Conservation (phyloP, 306 rosid species). For the Nissolia schottii region DNA sequence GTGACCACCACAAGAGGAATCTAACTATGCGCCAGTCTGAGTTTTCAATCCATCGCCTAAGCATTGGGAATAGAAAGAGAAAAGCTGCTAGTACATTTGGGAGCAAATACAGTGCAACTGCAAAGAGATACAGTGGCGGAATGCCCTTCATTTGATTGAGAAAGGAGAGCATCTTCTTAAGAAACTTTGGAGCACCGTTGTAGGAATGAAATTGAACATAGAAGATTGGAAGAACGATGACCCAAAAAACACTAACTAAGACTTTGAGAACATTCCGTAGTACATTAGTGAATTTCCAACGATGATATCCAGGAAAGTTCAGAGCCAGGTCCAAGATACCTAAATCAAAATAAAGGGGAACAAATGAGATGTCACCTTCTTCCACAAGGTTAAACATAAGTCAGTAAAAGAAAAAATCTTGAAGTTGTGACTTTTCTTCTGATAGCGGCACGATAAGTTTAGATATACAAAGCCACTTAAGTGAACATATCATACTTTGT, state of each 20-base stretch:
- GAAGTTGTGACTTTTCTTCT: constrained; percentile 10
- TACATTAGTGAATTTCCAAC: constrained; percentile 76
- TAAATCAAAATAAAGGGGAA: constrained; percentile 34
- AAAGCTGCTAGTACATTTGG: constrained; percentile 71
- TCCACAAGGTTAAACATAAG: constrained; percentile 10
- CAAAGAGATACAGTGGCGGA: constrained; percentile 69
- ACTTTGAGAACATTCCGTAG: constrained; percentile 79
- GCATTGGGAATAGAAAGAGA: constrained; percentile 86
- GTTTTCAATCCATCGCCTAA: constrained; percentile 98
- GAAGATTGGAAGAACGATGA: constrained; percentile 63
- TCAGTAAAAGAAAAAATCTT: neutral
- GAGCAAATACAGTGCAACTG: constrained; percentile 71
- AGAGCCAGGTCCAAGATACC: constrained; percentile 75
- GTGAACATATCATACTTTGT: constrained; percentile 61
- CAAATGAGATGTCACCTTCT: constrained; percentile 3
- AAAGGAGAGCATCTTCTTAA: constrained; percentile 50
- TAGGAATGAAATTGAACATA: constrained; percentile 65
- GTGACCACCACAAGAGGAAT: constrained; percentile 97
- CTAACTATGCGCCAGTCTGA: constrained; percentile 92
- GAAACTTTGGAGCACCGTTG: constrained; percentile 24
- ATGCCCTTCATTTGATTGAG: constrained; percentile 46
- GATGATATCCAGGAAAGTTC: constrained; percentile 86
- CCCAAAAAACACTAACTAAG: constrained; percentile 78
- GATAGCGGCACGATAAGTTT: constrained; percentile 12
- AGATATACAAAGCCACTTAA: constrained; percentile 9